phyloP scores from a whole-genome alignment of 345 rosid species.

The Eucalyptus curtisii region DNA sequence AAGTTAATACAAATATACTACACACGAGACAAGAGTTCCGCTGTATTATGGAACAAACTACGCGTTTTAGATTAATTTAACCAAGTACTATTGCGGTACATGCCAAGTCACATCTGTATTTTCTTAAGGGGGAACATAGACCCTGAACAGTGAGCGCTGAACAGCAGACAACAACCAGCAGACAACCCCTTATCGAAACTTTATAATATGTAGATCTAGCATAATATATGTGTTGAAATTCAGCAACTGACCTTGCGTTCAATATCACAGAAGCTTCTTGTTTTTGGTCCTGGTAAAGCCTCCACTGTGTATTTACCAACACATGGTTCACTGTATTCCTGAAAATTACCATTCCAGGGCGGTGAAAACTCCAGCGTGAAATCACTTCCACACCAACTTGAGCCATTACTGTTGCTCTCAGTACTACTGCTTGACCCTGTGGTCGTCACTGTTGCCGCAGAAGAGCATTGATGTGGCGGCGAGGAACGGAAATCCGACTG shows the following conservation, averaged over 20 bases:
- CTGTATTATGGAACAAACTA: neutral
- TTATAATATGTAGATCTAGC: slow-evolving; percentile 1
- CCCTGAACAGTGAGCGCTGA: neutral
- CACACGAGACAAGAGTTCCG: slow-evolving; percentile 3
- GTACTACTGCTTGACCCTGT: slow-evolving; percentile 21
- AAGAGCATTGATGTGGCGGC: slow-evolving; percentile 13
- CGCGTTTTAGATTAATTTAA: neutral
- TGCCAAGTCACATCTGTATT: neutral
- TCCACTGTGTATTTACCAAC: neutral
- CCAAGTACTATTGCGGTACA: neutral
- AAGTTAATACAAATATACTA: neutral
- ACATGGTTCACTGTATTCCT: neutral
- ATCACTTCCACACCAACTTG: slow-evolving; percentile 90
- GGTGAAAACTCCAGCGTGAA: slow-evolving; percentile 56
- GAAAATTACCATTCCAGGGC: slow-evolving; percentile 21
- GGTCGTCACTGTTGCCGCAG: slow-evolving; percentile 17
- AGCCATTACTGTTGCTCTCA: slow-evolving; percentile 20
- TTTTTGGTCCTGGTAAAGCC: slow-evolving; percentile 6
- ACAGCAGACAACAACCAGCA: slow-evolving; percentile 23
- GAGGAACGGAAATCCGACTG: slow-evolving; percentile 1
- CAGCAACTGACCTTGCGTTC: slow-evolving; percentile 45
- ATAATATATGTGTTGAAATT: neutral
- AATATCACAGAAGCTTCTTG: slow-evolving; percentile 6
- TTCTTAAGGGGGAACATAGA: neutral
- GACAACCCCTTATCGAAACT: slow-evolving; percentile 4